Evolutionary conservation across 768 basidiomycete species (phyloP), one percentile per base, ranked within the genome.

Genomic region (Amyloporia xantha): DNA sequence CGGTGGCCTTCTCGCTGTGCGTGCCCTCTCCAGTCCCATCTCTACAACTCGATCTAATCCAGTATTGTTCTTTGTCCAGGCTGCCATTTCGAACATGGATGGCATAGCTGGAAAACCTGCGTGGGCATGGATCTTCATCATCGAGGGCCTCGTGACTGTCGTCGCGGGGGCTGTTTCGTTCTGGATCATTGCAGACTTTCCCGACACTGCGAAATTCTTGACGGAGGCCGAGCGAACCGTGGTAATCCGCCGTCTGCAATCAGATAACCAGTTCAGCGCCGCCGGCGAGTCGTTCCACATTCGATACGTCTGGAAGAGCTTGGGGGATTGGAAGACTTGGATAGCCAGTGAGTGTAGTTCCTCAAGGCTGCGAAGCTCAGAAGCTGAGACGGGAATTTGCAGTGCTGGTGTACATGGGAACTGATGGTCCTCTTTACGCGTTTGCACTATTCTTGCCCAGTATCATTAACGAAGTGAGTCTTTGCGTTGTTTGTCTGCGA

Each of bases 181-280:
- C 68, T 90, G 77, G 74, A 78, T 90, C 59, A 78, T 90, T 50
- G 81, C 87, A 57, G 88, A 90, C 61, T 91, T 90, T 66, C 87
- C 88, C 2, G 85, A 90, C 56, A 85, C 79, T 1, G 87, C 86
- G 23, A 84, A 75, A 54, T 90, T 89, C 69, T 70, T 91, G 5
- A 75, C 73, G n/a, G 82, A 85, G 55, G 74, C 68, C 2, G 87
- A 90, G 65, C 71, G 84, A 25, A 80, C 79, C 6, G 70, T 82
- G 17, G 74, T 86, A 44, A 71, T 88, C 46, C 74, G 79, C 20
- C 71, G 84, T 17, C 68, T 90, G 28, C 82, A 88, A 60, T 59
- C 65, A 11, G 83, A 87, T 59, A 73, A 79, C 53, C 81, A 86
- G 60, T 82, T 81, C 64, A 85, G 81, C 60, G 85, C 86, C 2